Conservation (phyloP, 148 eudicot species). For the Nyssa sinensis region DNA sequence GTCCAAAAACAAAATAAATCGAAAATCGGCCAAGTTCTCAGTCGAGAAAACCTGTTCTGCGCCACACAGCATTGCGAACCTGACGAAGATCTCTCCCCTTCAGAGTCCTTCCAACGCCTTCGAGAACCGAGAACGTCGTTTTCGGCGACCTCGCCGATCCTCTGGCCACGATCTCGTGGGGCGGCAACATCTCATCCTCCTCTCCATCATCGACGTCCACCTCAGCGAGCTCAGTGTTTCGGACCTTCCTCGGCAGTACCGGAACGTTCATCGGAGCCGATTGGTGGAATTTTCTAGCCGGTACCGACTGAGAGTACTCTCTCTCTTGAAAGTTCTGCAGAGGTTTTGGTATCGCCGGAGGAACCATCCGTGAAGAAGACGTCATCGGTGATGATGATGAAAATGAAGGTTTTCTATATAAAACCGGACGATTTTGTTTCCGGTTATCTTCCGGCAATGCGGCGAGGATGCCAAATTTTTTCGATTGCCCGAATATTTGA, state of each 20-base stretch:
- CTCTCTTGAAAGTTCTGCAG: constrained; percentile 14
- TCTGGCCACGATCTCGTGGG: constrained; percentile 74
- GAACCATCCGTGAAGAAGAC: constrained; percentile 30
- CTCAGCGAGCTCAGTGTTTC: constrained; percentile 18
- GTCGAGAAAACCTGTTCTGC: constrained; percentile 67
- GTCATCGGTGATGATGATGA: constrained; percentile 13
- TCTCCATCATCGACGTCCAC: constrained; percentile 34
- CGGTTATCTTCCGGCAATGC: constrained; percentile 41
- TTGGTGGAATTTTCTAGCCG: constrained; percentile 35
- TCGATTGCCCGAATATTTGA: constrained; percentile 24
- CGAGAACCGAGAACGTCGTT: constrained; percentile 60
- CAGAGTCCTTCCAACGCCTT: constrained; percentile 74
- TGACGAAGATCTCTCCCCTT: constrained; percentile 72
- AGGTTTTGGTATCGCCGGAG: constrained; percentile 54
- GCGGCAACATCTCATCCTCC: constrained; percentile 69
- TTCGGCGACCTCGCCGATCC: constrained; percentile 33
- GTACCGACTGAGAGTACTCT: constrained; percentile 32
- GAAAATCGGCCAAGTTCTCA: constrained; percentile 20
- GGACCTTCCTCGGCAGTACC: constrained; percentile 25
- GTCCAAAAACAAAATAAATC: constrained; percentile 7
- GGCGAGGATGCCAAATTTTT: constrained; percentile 50
- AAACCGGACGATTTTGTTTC: constrained; percentile 16
- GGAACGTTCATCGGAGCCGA: constrained; percentile 69
- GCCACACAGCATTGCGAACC: constrained; percentile 66
- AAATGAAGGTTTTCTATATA: constrained; percentile 23